phyloP scores from a whole-genome alignment of 2,329 filamentous ascomycete species.

The Emydomyces testavorans region DNA sequence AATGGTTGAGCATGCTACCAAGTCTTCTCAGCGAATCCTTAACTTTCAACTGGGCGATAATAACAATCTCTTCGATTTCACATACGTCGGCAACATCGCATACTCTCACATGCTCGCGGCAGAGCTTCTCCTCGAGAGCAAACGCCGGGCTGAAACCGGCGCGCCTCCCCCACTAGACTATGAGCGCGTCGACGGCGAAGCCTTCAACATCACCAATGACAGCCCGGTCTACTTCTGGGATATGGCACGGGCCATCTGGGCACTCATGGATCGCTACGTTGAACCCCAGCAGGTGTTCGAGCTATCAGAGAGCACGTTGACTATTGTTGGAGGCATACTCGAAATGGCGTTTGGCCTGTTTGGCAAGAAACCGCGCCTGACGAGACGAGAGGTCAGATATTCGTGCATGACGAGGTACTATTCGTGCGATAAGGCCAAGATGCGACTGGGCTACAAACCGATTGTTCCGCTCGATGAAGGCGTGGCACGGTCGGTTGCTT shows the following conservation, averaged over 20 bases:
- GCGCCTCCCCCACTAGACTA: slow-evolving; percentile 54
- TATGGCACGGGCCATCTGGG: slow-evolving; percentile 68
- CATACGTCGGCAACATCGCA: slow-evolving; percentile 57
- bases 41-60: slow-evolving; percentile 59
- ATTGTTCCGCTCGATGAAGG: slow-evolving; percentile 38
- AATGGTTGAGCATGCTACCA: slow-evolving; percentile 59
- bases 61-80: slow-evolving; percentile 58
- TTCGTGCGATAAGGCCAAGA: slow-evolving; percentile 38
- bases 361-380: slow-evolving; percentile 38
- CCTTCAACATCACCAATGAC: slow-evolving; percentile 85
- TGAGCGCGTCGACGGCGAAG: slow-evolving; percentile 70
- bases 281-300: slow-evolving; percentile 34
- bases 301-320: slow-evolving; percentile 32
- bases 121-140: slow-evolving; percentile 48
- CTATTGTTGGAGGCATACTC: slow-evolving; percentile 31
- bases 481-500: slow-evolving; percentile 36
- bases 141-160: slow-evolving; percentile 32
- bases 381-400: slow-evolving; percentile 35
- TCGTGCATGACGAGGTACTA: slow-evolving; percentile 41
- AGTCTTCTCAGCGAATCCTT: slow-evolving; percentile 42
- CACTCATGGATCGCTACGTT: slow-evolving; percentile 34
- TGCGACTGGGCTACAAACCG: slow-evolving; percentile 36
- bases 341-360: slow-evolving; percentile 35
- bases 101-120: slow-evolving; percentile 77
- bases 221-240: slow-evolving; percentile 85